A percentile compares a stretch with the other conserved stretches of the same genome.
Conservation (phyloP, 768 basidiomycete species). For the Tulasnella sp. region DNA sequence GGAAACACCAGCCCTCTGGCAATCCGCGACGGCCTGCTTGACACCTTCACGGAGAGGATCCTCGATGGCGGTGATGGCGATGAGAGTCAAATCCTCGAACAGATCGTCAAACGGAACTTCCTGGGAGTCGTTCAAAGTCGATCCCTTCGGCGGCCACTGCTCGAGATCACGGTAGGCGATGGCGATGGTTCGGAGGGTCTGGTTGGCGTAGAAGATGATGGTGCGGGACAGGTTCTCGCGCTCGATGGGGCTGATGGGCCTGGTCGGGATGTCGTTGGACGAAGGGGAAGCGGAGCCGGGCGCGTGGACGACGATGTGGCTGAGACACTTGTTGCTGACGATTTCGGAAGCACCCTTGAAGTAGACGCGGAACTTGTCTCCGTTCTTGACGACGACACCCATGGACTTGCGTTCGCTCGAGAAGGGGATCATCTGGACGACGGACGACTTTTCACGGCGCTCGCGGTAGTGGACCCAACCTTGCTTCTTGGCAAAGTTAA, state of each 20-base stretch:
- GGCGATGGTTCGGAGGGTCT: constrained; percentile 91
- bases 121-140: constrained; percentile 49
- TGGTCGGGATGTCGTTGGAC: constrained; percentile 55
- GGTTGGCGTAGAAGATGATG: constrained; percentile 98
- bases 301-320: constrained; percentile 70
- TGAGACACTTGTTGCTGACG: constrained; percentile 71
- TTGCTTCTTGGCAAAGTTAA: constrained; percentile 81
- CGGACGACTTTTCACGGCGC: constrained; percentile 57
- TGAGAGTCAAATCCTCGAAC: constrained; percentile 73
- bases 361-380: constrained; percentile 67
- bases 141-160: constrained; percentile 75
- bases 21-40: constrained; percentile 82
- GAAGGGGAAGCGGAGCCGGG: constrained; percentile 40
- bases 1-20: constrained; percentile 83
- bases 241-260: constrained; percentile 64
- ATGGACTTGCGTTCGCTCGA: constrained; percentile 92
- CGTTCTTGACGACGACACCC: constrained; percentile 72
- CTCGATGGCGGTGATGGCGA: constrained; percentile 93
- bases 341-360: constrained; percentile 96
- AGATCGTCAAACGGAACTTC: constrained; percentile 75
- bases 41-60: constrained; percentile 94
- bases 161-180: constrained; percentile 89
- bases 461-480: constrained; percentile 73
- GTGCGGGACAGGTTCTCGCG: constrained; percentile 86
- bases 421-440: constrained; percentile 92